Evolutionary conservation across 257 asterid species (phyloP).

Genomic region (Rehmannia glutinosa): DNA sequence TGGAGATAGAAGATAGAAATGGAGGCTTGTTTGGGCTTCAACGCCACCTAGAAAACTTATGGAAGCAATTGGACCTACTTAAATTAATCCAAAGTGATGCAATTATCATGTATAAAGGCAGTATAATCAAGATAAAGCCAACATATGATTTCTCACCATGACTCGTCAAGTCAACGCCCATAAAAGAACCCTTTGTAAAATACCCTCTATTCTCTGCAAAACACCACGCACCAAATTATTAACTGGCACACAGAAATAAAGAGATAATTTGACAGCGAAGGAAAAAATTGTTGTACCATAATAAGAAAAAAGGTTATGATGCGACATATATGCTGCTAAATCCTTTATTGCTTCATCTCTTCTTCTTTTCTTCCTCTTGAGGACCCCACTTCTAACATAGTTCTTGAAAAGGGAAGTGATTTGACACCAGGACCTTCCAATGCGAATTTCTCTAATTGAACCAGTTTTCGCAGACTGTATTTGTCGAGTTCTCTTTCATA

Average conservation of each 20-base stretch:
- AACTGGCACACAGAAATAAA: slow-evolving; percentile 2
- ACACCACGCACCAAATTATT: slow-evolving; percentile 10
- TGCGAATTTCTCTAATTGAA: too few species aligned
- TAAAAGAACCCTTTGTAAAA: slow-evolving; percentile 14
- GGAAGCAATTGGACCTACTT: neutral
- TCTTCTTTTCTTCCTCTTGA: slow-evolving; percentile 48
- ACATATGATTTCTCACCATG: slow-evolving; percentile 36
- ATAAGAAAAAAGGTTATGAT: slow-evolving; percentile 54
- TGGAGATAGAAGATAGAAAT: too few species aligned
- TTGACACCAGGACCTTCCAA: slow-evolving; percentile 22
- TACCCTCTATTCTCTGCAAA: slow-evolving; percentile 36
- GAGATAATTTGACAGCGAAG: neutral
- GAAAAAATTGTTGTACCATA: slow-evolving; percentile 38
- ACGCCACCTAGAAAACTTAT: neutral
- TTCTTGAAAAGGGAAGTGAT: slow-evolving; percentile 22
- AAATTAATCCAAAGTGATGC: neutral
- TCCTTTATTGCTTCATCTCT: slow-evolving; percentile 38
- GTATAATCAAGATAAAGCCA: neutral
- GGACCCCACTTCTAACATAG: slow-evolving; percentile 15
- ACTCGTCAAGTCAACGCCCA: slow-evolving; percentile 19
- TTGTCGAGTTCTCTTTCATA: too few species aligned
- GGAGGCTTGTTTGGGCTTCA: too few species aligned
- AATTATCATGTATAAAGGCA: too few species aligned
- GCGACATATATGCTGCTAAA: slow-evolving; percentile 40
- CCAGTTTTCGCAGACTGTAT: too few species aligned